Evolutionary conservation across 2,329 filamentous ascomycete species (phyloP), one percentile per base, ranked within the genome.

Genomic region (Cladosporium halotolerans): DNA sequence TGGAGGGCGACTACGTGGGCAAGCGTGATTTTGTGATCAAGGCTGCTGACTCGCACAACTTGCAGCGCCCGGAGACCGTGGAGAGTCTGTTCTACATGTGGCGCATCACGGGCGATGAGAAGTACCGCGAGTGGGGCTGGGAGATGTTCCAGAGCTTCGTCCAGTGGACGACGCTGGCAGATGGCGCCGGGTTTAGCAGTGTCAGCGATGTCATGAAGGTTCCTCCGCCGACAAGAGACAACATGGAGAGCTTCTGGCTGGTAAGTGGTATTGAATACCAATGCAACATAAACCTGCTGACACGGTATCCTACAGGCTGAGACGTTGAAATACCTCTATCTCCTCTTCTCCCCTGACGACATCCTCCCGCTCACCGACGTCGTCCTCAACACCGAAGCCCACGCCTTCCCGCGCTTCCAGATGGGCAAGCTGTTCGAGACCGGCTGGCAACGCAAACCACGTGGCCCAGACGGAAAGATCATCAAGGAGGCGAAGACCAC

Each of bases 201-300:
- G 76, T 97, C 57, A 78, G 78, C 14, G 82, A 95, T 66, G 91
- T 90, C 23, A 84, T 85, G 60, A 71, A 72, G 4, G 72, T 93
- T 9, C 90, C 91, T 16, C 83, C 89, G 0, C 70, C 75, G 11
- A 74, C 76, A 43, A 79, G 83, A 56, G 92, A 99, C 71, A 97
- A 97, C 63, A 96, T 99, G 92, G 93, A 99, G 74, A 95, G 89
- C 68, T 97, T 97, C 73, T 99, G 93, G 93, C 81, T 99, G 76
- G 86, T 89, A 73, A 74, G 85, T 73, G 38, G 11, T 44, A 44
- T 7, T 5, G 6, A 9, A 11, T 1, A 13, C 11, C 13, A 44
- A 9, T 47, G 8, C 42, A 14, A 23, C 11, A 28, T 3, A 9
- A 10, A 16, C 42, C 41, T 19, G 28, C 52, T 45, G 44, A 41